A percentile compares a stretch with the other conserved stretches of the same genome.
These are phyloP conservation scores for Allantophomopsis cytisporea DNA, from an alignment of 2,329 filamentous ascomycete genomes.

Conservation along the genomic window DNA sequence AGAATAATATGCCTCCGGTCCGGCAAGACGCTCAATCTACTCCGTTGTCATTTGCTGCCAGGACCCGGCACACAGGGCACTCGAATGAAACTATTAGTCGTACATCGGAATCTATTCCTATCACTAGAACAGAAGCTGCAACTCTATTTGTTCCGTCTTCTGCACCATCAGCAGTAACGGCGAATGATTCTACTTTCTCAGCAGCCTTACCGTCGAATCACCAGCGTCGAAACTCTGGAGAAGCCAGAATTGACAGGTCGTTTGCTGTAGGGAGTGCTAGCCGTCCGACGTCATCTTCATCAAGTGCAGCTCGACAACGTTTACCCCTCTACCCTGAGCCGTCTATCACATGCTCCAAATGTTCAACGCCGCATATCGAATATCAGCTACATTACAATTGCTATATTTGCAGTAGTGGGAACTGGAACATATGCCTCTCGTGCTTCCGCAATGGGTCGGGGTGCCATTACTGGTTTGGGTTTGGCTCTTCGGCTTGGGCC, in stretches of 20 bases:
- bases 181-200: constrained; percentile 13
- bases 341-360: constrained; percentile 59
- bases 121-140: too few species aligned
- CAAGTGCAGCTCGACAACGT: constrained; percentile 11
- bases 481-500: constrained; percentile 57
- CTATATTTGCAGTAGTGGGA: constrained; percentile 49
- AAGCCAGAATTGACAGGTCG: constrained; percentile 11
- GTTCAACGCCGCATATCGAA: constrained; percentile 59
- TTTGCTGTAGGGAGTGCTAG: constrained; percentile 14
- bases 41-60: too few species aligned
- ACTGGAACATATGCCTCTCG: constrained; percentile 65
- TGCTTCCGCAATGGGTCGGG: constrained; percentile 71
- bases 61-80: too few species aligned
- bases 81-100: too few species aligned
- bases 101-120: too few species aligned
- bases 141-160: constrained; percentile 9
- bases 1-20: too few species aligned
- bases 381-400: constrained; percentile 84
- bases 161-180: constrained; percentile 4
- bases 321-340: constrained; percentile 45
- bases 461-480: constrained; percentile 81
- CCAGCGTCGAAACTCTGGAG: constrained; percentile 1
- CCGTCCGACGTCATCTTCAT: constrained; percentile 16
- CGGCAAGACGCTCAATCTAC: too few species aligned
- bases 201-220: constrained; percentile 14